Conservation (phyloP, 345 rosid species). For the Hibiscus syriacus region DNA sequence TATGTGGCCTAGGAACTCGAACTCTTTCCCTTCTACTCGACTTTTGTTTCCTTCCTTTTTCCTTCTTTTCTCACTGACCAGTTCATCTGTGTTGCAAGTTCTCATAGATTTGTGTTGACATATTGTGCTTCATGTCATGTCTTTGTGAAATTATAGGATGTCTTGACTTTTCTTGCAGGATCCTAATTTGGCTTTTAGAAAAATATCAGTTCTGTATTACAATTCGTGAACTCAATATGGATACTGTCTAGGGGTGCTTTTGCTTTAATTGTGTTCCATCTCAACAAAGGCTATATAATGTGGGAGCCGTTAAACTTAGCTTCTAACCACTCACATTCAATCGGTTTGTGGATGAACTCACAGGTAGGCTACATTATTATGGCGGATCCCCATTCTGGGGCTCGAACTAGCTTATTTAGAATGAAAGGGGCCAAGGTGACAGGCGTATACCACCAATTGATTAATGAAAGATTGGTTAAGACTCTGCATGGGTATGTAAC, state of each 20-base stretch:
- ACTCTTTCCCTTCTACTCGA: neutral
- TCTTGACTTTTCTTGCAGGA: neutral
- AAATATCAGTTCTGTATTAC: neutral
- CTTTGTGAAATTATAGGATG: neutral
- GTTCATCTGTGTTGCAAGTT: neutral
- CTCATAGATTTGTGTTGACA: neutral
- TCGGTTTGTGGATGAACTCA: slow-evolving; percentile 7
- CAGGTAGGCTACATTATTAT: slow-evolving; percentile 93
- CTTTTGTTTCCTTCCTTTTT: no score
- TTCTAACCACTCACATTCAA: neutral
- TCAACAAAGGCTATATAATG: neutral
- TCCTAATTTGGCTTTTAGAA: no score
- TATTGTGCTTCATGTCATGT: neutral
- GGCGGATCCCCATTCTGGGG: slow-evolving; percentile 59
- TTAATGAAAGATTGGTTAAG: slow-evolving; percentile 49
- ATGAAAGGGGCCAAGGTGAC: slow-evolving; percentile 70
- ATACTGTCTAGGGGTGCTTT: neutral
- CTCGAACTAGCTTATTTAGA: slow-evolving; percentile 52
- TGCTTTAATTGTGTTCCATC: neutral
- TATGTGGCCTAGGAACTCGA: neutral
- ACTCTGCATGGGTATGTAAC: slow-evolving; percentile 41
- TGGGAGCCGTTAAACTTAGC: neutral
- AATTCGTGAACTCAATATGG: neutral
- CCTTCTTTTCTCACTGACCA: neutral
- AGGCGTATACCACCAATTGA: slow-evolving; percentile 71